phyloP scores from a whole-genome alignment of 2,329 filamentous ascomycete genomes.

The Colletotrichum brevisporum region DNA sequence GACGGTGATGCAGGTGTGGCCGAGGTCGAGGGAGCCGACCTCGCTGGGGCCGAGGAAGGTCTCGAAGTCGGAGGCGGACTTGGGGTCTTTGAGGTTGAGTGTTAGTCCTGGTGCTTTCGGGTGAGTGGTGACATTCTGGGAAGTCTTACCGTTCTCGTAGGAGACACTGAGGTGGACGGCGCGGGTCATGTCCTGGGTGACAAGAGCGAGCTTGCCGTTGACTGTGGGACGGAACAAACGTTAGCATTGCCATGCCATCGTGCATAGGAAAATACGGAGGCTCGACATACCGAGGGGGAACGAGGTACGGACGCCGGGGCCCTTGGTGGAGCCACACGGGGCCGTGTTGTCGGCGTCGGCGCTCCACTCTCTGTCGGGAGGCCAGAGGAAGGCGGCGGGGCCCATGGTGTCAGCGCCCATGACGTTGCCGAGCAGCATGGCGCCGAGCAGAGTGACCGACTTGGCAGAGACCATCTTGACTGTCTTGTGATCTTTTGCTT shows the following conservation, averaged over 20 bases:
- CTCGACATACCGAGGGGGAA: slow-evolving; percentile 66
- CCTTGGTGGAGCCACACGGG: slow-evolving; percentile 68
- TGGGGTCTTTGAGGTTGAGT: slow-evolving; percentile 50
- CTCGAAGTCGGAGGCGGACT: slow-evolving; percentile 56
- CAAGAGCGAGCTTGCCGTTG: slow-evolving; percentile 68
- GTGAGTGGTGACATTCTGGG: background rate
- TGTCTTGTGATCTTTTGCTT: background rate
- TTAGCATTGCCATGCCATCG: background rate
- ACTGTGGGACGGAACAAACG: slow-evolving; percentile 51
- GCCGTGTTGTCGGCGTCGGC: slow-evolving; percentile 67
- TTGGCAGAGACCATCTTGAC: slow-evolving; percentile 41
- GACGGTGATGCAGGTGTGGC: slow-evolving; percentile 61
- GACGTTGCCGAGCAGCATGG: slow-evolving; percentile 39
- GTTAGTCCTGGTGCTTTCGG: background rate
- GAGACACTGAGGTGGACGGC: slow-evolving; percentile 68
- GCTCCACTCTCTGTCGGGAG: slow-evolving; percentile 68
- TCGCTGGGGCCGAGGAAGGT: slow-evolving; percentile 53
- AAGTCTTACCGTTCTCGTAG: slow-evolving; percentile 60
- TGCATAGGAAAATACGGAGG: background rate
- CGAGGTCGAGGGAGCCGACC: slow-evolving; percentile 57
- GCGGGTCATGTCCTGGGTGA: slow-evolving; percentile 70
- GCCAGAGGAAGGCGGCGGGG: slow-evolving; percentile 73
- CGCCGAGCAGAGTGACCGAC: slow-evolving; percentile 30
- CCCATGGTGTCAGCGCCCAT: slow-evolving; percentile 56
- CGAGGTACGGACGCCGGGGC: slow-evolving; percentile 64